Evolutionary conservation across 108 stramenopile genomes (phyloP), one percentile per base, ranked within the genome.

Genomic region (Bacterosira constricta): DNA sequence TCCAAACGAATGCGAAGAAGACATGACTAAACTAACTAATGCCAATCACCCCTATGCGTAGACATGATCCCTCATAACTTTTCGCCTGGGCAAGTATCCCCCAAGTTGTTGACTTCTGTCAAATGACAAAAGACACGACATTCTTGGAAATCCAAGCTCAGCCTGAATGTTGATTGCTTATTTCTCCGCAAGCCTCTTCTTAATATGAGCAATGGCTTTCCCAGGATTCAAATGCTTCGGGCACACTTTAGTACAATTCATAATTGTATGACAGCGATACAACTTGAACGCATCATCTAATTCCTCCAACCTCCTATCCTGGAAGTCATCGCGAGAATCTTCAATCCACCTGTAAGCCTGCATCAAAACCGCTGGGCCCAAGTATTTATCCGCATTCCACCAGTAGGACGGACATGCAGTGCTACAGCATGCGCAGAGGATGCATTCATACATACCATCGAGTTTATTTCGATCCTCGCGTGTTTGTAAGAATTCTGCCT

Each of bases 161-260:
- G 23, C 4, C 46, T 6, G 46, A 5, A 47, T 18, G 46, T 18
- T 47, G 46, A 54, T 30, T 30, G 26, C 31, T 35, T 49, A 77
- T 42, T 77, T 77, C 63, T 77, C 76, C 36, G 92, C 88, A 84
- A 94, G 78, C 73, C 77, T 87, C 80, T 99, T 98, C 92, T 98
- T 98, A 88, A 99, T 97, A 49, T 92, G 73, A 12, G 96, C 99
- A 83, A 99, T 97, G 62, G 99, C 99, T 84, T 95, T 96, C 37
- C 96, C 99, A 7, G 99, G 99, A 82, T 99, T 99, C 79, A 99
- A 93, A 85, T 97, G 94, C 87, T 99, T 99, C 15, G 99, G 99
- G 82, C 99, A 99, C 10, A 97, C 95, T 71, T 97, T 96, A 68
- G 92, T 86, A 86, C 99, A 99, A 87, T 99, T 99, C 99, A 99